Conservation (phyloP, 495 filamentous ascomycete genomes). For the Penicillium longicatenatum region DNA sequence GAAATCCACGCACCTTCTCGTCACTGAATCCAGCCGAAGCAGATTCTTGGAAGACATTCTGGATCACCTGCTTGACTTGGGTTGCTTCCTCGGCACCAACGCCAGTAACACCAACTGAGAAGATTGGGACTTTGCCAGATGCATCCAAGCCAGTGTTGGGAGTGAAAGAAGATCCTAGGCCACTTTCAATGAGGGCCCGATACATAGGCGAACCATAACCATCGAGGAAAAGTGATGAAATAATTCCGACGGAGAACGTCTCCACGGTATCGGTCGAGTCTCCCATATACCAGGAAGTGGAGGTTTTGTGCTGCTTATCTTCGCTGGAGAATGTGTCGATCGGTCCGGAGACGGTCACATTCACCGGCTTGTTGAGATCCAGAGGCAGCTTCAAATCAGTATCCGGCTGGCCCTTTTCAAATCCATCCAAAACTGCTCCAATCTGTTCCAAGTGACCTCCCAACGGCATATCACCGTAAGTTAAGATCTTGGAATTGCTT, state of each 20-base stretch:
- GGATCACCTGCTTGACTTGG: constrained; percentile 71
- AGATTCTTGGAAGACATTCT: constrained; percentile 64
- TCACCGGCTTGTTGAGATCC: constrained; percentile 62
- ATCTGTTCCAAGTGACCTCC: constrained; percentile 76
- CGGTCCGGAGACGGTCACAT: constrained; percentile 75
- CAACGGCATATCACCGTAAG: constrained; percentile 92
- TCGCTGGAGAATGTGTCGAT: constrained; percentile 84
- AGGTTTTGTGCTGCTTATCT: constrained; percentile 89
- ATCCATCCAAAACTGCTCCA: constrained; percentile 67
- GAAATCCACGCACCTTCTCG: constrained; percentile 86
- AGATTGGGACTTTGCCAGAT: constrained; percentile 73
- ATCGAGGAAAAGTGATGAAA: constrained; percentile 82
- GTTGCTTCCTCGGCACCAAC: constrained; percentile 76
- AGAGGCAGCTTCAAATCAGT: constrained; percentile 74
- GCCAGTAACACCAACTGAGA: constrained; percentile 87
- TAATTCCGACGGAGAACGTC: constrained; percentile 77
- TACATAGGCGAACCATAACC: constrained; percentile 96
- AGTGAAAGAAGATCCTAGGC: constrained; percentile 88
- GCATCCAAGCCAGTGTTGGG: constrained; percentile 90
- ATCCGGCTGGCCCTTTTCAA: constrained; percentile 69
- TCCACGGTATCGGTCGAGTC: constrained; percentile 80
- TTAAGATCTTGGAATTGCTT: constrained; percentile 92
- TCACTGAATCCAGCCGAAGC: constrained; percentile 77
- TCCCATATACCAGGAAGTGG: constrained; percentile 87
- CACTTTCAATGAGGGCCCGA: constrained; percentile 84